Conservation (phyloP, 2,329 filamentous ascomycete species). For the Plenodomus tracheiphilus region DNA sequence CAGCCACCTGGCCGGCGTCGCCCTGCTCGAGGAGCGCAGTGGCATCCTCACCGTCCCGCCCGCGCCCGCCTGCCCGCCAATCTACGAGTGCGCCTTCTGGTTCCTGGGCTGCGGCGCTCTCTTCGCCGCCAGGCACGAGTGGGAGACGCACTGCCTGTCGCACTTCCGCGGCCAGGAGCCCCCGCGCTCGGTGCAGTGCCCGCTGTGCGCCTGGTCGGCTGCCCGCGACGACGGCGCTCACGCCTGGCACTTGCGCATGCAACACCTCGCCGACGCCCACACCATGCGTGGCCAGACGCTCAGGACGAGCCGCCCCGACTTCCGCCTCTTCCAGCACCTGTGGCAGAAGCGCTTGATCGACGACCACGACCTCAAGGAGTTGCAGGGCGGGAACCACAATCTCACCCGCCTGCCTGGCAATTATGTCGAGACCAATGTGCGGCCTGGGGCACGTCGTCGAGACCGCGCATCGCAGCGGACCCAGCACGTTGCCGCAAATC, state of each 20-base stretch:
- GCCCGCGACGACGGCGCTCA: slow-evolving; percentile 15
- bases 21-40: slow-evolving; percentile 31
- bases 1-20: slow-evolving; percentile 23
- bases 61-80: slow-evolving; percentile 8
- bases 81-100: slow-evolving; percentile 40
- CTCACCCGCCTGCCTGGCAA: slow-evolving; percentile 20
- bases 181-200: slow-evolving; percentile 33
- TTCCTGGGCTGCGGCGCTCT: slow-evolving; percentile 37
- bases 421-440: slow-evolving; percentile 21
- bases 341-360: slow-evolving; percentile 38
- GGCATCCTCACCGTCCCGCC: slow-evolving; percentile 29
- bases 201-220: slow-evolving; percentile 34
- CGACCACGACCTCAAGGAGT: slow-evolving; percentile 37
- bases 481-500: slow-evolving; percentile 15
- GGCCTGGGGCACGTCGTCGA: slow-evolving; percentile 5
- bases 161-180: slow-evolving; percentile 41
- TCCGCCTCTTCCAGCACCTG: slow-evolving; percentile 32
- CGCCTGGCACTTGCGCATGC: slow-evolving; percentile 32
- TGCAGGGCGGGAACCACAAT: slow-evolving; percentile 36
- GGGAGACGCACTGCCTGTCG: slow-evolving; percentile 35
- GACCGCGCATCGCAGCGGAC: slow-evolving; percentile 10
- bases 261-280: slow-evolving; percentile 33
- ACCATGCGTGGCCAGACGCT: slow-evolving; percentile 28
- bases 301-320: slow-evolving; percentile 29
- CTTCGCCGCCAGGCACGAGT: slow-evolving; percentile 25